Base-by-base conservation (phyloP, 176 grass and related monocot species). In the Carex littledalei region DNA sequence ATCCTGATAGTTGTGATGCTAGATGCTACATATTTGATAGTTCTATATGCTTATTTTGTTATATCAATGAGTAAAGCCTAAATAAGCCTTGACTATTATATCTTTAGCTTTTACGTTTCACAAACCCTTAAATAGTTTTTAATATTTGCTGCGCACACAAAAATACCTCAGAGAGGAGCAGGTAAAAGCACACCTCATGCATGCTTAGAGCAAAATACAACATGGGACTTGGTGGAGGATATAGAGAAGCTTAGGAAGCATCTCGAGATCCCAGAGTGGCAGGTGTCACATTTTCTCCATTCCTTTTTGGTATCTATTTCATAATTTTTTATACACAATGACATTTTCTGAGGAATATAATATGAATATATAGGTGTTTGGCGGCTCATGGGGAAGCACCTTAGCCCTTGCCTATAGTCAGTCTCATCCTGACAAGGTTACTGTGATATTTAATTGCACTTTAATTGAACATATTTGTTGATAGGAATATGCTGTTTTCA, bases 141-240 rank as follows among this genome's bases (percentile, higher is more conserved):
- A 39, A 70, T n/a, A 56, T 9, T 9, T 32, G 47, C 15, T 47
- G 6, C 65, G 5, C 66, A 50, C 0, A 16, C 31, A 18, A 9
- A 45, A 58, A 29, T 13, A 26, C 52, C 86, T 52, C 81, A 99
- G 96, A 89, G 93, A 86, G 96, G 91, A 78, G 85, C 96, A 21
- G 96, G 96, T 37, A 91, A 53, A 80, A 99, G 96, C 81, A 99
- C 84, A 4, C 96, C 96, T 9, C 96, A 92, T 84, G 96, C 96
- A 10, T 99, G 96, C 75, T 84, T 99, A 87, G 90, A 92, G 63
- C 78, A 92, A 64, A 99, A 99, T 89, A 94, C 93, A n/a, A 99
- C 96, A 41, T 99, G 93, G 91, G 96, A n/a, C n/a, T n/a, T n/a
- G n/a, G n/a, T n/a, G n/a, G n/a, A n/a, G n/a, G n/a, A n/a, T n/a